Base-by-base conservation (phyloP, 257 asterid species). In the Fraxinus cuspidata region DNA sequence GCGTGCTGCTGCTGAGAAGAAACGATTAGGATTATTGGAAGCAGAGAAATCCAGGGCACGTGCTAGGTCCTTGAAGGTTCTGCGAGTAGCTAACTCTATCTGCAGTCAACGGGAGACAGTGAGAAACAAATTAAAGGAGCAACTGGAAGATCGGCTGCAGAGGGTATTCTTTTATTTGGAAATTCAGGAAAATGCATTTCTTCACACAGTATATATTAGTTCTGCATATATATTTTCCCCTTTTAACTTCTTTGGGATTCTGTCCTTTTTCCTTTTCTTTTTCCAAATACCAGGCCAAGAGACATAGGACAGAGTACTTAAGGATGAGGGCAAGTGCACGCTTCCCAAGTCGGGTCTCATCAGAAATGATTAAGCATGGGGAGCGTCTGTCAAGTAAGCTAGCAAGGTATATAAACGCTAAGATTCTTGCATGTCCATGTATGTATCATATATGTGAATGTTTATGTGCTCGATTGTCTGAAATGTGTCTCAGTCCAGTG, bases 1-100 rank as follows among this genome's bases (percentile, higher is more conserved):
- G 78, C 83, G 81, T 60, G 75, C 78, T 32, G 80, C 81, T 63
- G 85, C 85, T 44, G 78, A 82, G 74, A 82, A 49, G 74, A 82
- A 74, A 28, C 81, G 85, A 13, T 56, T 71, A 56, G 81, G 81
- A 68, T 64, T 79, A 25, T 25, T 82, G 75, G 85, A 82, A 82
- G 83, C 83, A 11, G 80, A 75, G 76, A 75, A 70, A 65, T 38
- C 72, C 10, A 82, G 73, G 72, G 85, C 85, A 47, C 83, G 32
- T 74, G 83, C 83, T 58, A 75, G 85, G 70, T 40, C 49, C 21
- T 49, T 82, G 63, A 82, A 78, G 70, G 85, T 74, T 65, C 79
- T 21, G 72, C 35, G 47, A 38, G 76, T 60, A n/a, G 79, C 77
- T 64, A 60, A 73, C 75, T 16, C 40, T 70, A 71, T 77, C 25